Evolutionary conservation across 306 rosid species (phyloP), one percentile per base, ranked within the genome.

Genomic region (Neltuma alba): DNA sequence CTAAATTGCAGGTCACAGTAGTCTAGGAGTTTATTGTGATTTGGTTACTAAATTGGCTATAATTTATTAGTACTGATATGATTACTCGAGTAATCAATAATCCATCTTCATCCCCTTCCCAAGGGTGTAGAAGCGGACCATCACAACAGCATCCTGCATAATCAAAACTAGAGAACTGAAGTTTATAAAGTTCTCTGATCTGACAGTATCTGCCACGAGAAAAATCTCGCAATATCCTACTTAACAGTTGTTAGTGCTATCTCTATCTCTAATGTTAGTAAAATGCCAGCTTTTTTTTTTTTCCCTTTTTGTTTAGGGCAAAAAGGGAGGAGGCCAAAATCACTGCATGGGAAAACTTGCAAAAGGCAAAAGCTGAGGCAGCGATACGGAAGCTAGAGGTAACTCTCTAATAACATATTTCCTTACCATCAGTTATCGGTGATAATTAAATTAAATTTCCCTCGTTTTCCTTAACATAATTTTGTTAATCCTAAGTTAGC

Each of bases 331-430:
- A 95, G 83, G 98, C 97, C 61, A 92, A 89, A 90, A 95, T 95
- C 79, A 86, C 84, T 28, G 97, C 99, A 27, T 95, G 99, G 99
- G 99, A 95, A 85, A 91, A 95, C 89, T 87, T 95, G 77, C 98
- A 95, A 85, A 95, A 90, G 90, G 98, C 98, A 36, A 92, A 95
- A 89, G 96, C 99, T 67, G 99, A 95, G 88, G 99, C 99, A 74
- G 98, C 97, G 41, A 90, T 95, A 61, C 89, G 91, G 64, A 95
- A 92, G 84, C 88, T 95, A 57, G 99, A 95, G 99, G 99, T 95
- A 31, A 77, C 12, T 80, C 37, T 44, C 84, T 45, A 14, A 4
- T 75, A 68, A 20, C 58, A 57, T 76, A 64, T 80, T 73, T 73
- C 75, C 70, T 74, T 18, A 9, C 38, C n/a, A 6, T 28, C 15